Evolutionary conservation across 2,329 filamentous ascomycete genomes (phyloP).

Genomic region (Mycosphaerelloides madeirae): DNA sequence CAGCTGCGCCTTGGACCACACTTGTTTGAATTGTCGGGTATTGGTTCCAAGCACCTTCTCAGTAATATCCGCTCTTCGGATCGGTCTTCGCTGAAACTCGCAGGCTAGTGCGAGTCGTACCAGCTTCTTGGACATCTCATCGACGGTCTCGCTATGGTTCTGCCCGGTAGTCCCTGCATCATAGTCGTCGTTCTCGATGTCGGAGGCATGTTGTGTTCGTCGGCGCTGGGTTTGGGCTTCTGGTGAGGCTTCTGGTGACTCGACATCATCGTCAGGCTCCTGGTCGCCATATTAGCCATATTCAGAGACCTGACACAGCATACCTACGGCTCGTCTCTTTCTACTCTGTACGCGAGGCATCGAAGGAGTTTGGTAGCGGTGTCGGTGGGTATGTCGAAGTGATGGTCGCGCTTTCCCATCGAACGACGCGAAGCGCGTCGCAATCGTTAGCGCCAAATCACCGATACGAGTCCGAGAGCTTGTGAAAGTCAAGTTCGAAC

Average conservation of each 20-base stretch:
- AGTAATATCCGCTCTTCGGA: conserved; percentile 55
- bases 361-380: background rate
- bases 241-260: conserved; percentile 21
- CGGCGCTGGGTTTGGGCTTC: conserved; percentile 30
- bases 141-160: conserved; percentile 27
- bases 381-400: too few species aligned
- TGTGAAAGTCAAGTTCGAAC: too few species aligned
- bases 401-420: too few species aligned
- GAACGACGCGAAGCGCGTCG: conserved; percentile 1
- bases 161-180: conserved; percentile 18
- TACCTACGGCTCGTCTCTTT: conserved; percentile 28
- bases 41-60: conserved; percentile 66
- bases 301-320: background rate
- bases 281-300: conserved; percentile 5
- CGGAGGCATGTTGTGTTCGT: conserved; percentile 12
- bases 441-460: background rate
- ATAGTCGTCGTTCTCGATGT: conserved; percentile 18
- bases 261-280: conserved; percentile 21
- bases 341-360: conserved; percentile 19
- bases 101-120: conserved; percentile 58
- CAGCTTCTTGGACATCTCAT: conserved; percentile 55
- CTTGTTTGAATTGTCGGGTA: conserved; percentile 65
- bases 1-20: conserved; percentile 73
- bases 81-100: conserved; percentile 55
- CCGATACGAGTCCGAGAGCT: too few species aligned